A percentile compares a stretch with the other conserved stretches of the same genome.
phyloP scores from a whole-genome alignment of 1,284 basidiomycete species.

The Ceratobasidium sp. region DNA sequence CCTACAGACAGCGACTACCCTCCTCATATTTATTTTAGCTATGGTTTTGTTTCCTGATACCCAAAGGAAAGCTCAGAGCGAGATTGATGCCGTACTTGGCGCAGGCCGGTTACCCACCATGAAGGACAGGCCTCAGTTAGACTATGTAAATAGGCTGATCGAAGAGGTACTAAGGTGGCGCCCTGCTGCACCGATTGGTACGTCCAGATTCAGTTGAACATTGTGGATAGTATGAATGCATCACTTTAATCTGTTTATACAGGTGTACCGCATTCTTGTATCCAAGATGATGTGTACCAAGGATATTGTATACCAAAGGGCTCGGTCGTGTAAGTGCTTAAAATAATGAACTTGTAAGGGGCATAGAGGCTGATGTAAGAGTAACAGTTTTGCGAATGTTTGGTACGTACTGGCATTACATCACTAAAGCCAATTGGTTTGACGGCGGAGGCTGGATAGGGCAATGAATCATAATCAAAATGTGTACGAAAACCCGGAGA shows the following conservation, averaged over 20 bases:
- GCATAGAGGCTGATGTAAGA: too few species aligned
- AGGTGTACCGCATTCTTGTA: conserved; percentile 57
- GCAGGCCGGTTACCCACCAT: conserved; percentile 71
- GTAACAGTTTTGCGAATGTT: conserved; percentile 4
- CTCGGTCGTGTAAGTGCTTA: conserved; percentile 10
- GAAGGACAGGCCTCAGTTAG: conserved; percentile 67
- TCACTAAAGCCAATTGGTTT: not conserved
- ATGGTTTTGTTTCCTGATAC: conserved; percentile 66
- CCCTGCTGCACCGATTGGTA: conserved; percentile 11
- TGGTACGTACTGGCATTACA: not conserved
- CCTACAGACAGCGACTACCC: conserved; percentile 14
- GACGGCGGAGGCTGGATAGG: conserved; percentile 55
- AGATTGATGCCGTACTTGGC: conserved; percentile 74
- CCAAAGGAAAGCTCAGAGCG: conserved; percentile 68
- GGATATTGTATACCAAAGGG: conserved; percentile 60
- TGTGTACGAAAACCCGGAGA: conserved; percentile 61
- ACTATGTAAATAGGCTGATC: conserved; percentile 70
- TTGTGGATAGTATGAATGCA: not conserved
- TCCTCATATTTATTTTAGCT: conserved; percentile 60
- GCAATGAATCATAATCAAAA: conserved; percentile 62
- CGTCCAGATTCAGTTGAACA: not conserved
- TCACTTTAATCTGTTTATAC: not conserved
- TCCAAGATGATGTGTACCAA: conserved; percentile 57
- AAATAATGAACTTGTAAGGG: not conserved
- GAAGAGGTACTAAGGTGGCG: conserved; percentile 75